Evolutionary conservation across 1,284 basidiomycete species (phyloP).

Genomic region (Anthracocystis panici-leucophaei): DNA sequence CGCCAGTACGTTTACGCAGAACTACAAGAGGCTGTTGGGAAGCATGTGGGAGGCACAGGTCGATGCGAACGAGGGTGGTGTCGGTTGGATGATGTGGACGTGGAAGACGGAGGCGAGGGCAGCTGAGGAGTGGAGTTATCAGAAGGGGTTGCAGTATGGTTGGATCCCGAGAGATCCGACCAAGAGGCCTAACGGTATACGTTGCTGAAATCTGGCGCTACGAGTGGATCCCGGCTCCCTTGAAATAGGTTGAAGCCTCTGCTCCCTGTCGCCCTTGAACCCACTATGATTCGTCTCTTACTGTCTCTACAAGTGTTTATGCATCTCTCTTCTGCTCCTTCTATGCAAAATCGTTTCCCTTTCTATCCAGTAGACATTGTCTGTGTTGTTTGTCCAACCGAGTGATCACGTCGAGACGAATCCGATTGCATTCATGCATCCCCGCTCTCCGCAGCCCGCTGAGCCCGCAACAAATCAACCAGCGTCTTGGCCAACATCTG

Average conservation of each 20-base stretch:
- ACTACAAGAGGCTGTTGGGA: slow-evolving; percentile 85
- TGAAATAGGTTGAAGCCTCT: background rate
- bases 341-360: background rate
- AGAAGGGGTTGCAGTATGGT: slow-evolving; percentile 64
- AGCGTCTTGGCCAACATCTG: slow-evolving; percentile 36
- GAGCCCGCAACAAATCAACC: slow-evolving; percentile 31
- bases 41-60: slow-evolving; percentile 86
- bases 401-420: background rate
- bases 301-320: slow-evolving; percentile 2
- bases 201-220: slow-evolving; percentile 14
- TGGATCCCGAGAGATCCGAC: slow-evolving; percentile 61
- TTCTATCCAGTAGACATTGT: no score
- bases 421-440: background rate
- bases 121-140: slow-evolving; percentile 68
- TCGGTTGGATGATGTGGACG: slow-evolving; percentile 86
- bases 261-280: no score
- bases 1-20: slow-evolving; percentile 78
- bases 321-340: background rate
- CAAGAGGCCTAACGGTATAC: slow-evolving; percentile 35
- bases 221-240: background rate
- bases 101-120: slow-evolving; percentile 76
- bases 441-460: slow-evolving; percentile 13
- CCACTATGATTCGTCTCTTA: background rate
- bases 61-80: slow-evolving; percentile 67
- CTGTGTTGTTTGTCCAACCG: no score